phyloP scores from a whole-genome alignment of 306 rosid species.

The Cicer yamashitae region DNA sequence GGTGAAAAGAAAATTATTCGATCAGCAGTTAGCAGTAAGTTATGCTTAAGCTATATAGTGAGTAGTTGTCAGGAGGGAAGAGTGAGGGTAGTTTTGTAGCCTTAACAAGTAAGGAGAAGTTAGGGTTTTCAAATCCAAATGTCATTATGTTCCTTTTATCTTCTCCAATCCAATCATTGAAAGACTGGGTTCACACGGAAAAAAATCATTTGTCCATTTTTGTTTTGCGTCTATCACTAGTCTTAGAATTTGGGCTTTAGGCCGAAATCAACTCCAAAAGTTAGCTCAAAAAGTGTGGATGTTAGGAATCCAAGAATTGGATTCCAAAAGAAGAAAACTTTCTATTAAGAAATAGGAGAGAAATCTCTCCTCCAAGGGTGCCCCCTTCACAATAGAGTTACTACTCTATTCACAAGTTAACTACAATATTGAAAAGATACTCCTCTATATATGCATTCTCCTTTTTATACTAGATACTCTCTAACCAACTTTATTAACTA shows the following conservation, averaged over 20 bases:
- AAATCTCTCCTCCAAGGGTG: not conserved
- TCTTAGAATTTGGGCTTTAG: constrained; percentile 18
- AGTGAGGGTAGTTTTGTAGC: constrained; percentile 2
- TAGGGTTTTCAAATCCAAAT: not conserved
- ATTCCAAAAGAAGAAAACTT: too few species aligned
- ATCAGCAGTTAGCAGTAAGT: constrained; percentile 16
- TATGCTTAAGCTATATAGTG: not conserved
- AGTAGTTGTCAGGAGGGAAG: constrained; percentile 7
- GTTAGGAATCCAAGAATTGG: not conserved
- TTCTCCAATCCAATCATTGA: not conserved
- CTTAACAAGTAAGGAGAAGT: not conserved
- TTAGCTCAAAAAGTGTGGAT: not conserved
- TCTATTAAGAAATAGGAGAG: not conserved
- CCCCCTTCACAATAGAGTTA: not conserved
- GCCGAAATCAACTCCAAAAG: not conserved
- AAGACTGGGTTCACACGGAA: not conserved
- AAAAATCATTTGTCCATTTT: not conserved
- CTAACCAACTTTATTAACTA: not conserved
- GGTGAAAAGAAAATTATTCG: not conserved
- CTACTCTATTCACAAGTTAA: not conserved
- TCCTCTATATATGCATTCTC: not conserved
- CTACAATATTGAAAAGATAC: not conserved
- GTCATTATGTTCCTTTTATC: not conserved
- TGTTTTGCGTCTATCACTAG: not conserved
- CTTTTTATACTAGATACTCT: not conserved